Conservation (phyloP, 805 yeast genomes). For the Metschnikowia cubensis region DNA sequence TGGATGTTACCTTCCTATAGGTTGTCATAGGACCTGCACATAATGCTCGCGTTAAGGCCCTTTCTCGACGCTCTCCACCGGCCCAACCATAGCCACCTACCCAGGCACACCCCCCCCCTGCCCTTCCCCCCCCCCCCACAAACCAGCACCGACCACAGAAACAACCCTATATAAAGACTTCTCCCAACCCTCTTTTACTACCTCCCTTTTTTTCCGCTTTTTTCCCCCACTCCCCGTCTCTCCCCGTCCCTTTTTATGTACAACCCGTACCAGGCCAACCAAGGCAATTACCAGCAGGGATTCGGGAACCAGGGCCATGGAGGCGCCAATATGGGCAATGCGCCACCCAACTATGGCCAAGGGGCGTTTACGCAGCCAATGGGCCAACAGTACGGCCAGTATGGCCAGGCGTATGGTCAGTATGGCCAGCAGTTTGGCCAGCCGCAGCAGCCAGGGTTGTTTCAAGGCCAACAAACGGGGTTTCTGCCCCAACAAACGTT, state of each 20-base stretch:
- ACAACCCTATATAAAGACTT: too few relatives aligned
- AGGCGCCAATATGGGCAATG: neutral
- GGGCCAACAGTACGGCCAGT: conserved; percentile 2
- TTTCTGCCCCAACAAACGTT: conserved; percentile 23
- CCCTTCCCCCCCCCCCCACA: too few relatives aligned
- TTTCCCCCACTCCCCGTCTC: too few relatives aligned
- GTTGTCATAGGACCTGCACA: too few relatives aligned
- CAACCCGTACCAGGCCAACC: conserved; percentile 36
- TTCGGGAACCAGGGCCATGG: neutral
- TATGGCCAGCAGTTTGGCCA: conserved; percentile 12
- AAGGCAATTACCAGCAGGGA: conserved; percentile 18
- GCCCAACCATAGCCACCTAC: too few relatives aligned
- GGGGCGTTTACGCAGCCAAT: neutral
- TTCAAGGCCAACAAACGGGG: conserved; percentile 35
- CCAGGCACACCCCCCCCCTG: too few relatives aligned
- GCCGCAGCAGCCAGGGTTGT: conserved; percentile 14
- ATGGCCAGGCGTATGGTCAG: neutral
- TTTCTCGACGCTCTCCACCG: too few relatives aligned
- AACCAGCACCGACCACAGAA: too few relatives aligned
- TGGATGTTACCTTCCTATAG: too few relatives aligned
- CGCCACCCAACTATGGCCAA: neutral
- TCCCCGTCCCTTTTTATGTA: conserved; percentile 24
- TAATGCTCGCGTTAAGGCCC: too few relatives aligned
- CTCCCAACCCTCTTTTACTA: too few relatives aligned
- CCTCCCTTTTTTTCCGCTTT: too few relatives aligned